A percentile compares a stretch with the other conserved stretches of the same genome.
These are phyloP conservation scores for Cyclanthera cordifolia DNA, from an alignment of 306 rosid genomes.

Conservation along the genomic window DNA sequence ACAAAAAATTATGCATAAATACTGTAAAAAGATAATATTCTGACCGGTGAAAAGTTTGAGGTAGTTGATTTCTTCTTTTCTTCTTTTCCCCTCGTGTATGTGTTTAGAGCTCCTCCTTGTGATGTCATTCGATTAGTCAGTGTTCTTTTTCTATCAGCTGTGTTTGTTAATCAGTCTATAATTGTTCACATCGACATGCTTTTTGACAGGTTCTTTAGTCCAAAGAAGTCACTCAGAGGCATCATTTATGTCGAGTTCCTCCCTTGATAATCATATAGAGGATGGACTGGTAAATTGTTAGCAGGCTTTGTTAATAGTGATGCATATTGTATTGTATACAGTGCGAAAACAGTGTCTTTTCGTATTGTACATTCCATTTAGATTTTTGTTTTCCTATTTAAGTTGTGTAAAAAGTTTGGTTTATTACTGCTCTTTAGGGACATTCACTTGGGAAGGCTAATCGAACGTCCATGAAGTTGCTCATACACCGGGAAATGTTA, in stretches of 20 bases:
- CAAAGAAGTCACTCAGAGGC: slow-evolving; percentile 52
- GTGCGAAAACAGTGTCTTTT: neutral
- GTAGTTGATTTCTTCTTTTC: neutral
- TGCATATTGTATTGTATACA: neutral
- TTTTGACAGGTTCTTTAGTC: slow-evolving; percentile 45
- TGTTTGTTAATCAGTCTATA: neutral
- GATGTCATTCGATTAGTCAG: neutral
- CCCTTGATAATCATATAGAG: slow-evolving; percentile 50
- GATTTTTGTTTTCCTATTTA: slow-evolving; percentile 4
- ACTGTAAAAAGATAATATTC: neutral
- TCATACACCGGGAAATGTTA: slow-evolving; percentile 69
- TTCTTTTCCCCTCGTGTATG: neutral
- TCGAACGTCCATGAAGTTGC: slow-evolving; percentile 61
- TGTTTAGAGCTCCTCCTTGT: neutral
- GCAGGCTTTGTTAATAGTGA: slow-evolving; percentile 10
- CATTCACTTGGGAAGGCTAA: slow-evolving; percentile 38
- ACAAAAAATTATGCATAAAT: neutral
- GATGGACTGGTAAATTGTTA: slow-evolving; percentile 50
- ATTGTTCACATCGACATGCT: neutral
- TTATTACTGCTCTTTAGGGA: slow-evolving; percentile 41
- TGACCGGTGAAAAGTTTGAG: too few relatives aligned
- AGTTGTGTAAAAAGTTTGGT: slow-evolving; percentile 28
- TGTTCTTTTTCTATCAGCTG: neutral
- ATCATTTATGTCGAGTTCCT: slow-evolving; percentile 31
- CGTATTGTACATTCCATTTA: neutral